A percentile compares a stretch with the other conserved stretches of the same genome.
phyloP scores from a whole-genome alignment of 305 asterid species.

The Euphrasia arctica region DNA sequence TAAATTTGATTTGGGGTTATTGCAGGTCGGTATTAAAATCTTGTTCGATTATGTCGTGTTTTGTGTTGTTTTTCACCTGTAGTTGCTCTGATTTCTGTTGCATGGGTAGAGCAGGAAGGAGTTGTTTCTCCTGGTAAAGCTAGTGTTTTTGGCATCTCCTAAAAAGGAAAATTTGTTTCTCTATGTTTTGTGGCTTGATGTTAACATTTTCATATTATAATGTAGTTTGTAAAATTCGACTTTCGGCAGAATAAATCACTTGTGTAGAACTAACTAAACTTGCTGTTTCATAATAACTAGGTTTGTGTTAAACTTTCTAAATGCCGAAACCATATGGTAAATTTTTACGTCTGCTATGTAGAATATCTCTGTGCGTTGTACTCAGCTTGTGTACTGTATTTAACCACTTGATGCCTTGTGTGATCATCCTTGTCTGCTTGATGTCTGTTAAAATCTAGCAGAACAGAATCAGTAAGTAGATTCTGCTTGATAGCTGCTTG shows the following conservation, averaged over 20 bases:
- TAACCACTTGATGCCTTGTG: not conserved
- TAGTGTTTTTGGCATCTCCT: not conserved
- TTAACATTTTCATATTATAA: not conserved
- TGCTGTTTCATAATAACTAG: not conserved
- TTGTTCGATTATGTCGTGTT: not conserved
- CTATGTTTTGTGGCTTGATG: not conserved
- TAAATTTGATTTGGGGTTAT: constrained; percentile 49
- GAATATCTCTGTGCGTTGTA: not conserved
- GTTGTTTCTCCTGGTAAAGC: not conserved
- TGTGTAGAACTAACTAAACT: not conserved
- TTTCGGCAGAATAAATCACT: not conserved
- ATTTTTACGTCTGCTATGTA: not conserved
- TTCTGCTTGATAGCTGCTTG: not conserved
- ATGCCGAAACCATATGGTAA: not conserved
- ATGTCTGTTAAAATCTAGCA: not conserved
- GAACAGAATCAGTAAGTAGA: constrained; percentile 1
- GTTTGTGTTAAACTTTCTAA: not conserved
- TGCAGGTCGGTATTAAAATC: constrained; percentile 57
- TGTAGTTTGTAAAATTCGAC: constrained; percentile 4
- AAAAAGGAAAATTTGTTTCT: not conserved
- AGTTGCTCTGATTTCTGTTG: constrained; percentile 19
- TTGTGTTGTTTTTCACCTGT: constrained; percentile 2
- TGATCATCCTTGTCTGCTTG: constrained; percentile 9
- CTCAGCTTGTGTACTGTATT: not conserved
- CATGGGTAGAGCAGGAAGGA: constrained; percentile 1